Base-by-base conservation (phyloP, 2,329 filamentous ascomycete species). In the Microdochium paspali region DNA sequence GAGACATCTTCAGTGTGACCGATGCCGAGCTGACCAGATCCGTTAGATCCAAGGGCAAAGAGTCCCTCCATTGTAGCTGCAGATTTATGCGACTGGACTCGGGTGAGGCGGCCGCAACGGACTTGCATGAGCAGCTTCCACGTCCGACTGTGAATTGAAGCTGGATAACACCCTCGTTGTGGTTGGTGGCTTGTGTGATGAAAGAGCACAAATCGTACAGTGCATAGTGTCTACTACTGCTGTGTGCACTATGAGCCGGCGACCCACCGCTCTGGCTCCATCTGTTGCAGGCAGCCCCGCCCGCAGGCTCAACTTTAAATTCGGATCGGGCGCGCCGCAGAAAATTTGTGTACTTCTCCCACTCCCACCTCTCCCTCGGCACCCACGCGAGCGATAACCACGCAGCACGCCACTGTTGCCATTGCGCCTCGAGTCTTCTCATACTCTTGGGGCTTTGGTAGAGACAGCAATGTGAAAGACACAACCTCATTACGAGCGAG, bases 1-100 rank as follows among this genome's bases (percentile, higher is more conserved):
- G 82, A 84, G 44, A 87, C 79, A 57, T 90, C 85, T 60, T 87
- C 80, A 51, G 70, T 73, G 62, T 89, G 85, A 20, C 79, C 79
- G 49, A 89, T 76, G 35, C 83, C 85, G 10, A 90, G 72, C 60
- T 90, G 86, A 28, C 84, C 84, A 1, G 60, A 87, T 42, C 85
- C 82, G 57, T 90, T 90, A 4, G 87, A 90, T 26, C 86, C 86
- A 44, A 90, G 72, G 2, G 85, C 77, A 56, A 83, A 87, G 18
- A 87, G 61, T 2, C 67, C 64, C n/a, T 70, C 62, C 74, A 80
- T 76, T 3, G 13, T 15, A 15, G 9, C 28, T 30, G n/a, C n/a
- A n/a, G n/a, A n/a, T n/a, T n/a, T 30, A 15, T 9, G 15, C 28
- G 28, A 30, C 28, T 30, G 9, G 28, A 15, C 28, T 30, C 28